Conservation (phyloP, 2,329 filamentous ascomycete genomes). For the Colletotrichum zoysiae region DNA sequence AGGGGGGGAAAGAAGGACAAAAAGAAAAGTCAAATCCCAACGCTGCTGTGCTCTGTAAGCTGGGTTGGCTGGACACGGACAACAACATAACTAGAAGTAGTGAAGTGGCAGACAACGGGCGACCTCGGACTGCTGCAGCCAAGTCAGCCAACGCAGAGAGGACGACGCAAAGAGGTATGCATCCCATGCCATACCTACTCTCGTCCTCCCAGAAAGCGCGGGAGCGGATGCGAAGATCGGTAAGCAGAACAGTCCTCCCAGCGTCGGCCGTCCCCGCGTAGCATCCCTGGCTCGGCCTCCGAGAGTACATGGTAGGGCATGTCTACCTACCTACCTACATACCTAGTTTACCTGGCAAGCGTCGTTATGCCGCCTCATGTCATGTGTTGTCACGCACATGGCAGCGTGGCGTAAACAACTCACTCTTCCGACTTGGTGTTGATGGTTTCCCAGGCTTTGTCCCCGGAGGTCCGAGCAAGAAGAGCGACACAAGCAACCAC, state of each 20-base stretch:
- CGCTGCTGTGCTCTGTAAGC: conserved; percentile 5
- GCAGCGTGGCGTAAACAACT: conserved; percentile 28
- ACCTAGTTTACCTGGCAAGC: conserved; percentile 15
- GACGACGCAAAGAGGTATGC: neutral
- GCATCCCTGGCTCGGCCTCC: conserved; percentile 6
- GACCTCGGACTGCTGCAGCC: conserved; percentile 24
- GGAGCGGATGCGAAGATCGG: conserved; percentile 26
- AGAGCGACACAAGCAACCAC: conserved; percentile 12
- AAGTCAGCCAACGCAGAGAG: conserved; percentile 14
- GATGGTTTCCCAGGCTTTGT: conserved; percentile 6
- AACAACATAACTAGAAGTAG: neutral
- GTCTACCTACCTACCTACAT: neutral
- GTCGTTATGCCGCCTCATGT: conserved; percentile 1
- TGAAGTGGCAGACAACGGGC: conserved; percentile 7
- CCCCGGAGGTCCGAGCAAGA: conserved; percentile 36
- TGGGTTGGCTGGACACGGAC: neutral
- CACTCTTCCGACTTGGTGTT: conserved; percentile 13
- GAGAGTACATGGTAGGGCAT: conserved; percentile 15
- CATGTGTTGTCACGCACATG: conserved; percentile 17
- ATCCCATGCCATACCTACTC: conserved; percentile 10
- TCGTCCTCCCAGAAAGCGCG: neutral
- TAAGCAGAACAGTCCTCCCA: conserved; percentile 19
- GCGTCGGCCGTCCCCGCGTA: conserved; percentile 5
- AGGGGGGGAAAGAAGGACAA: neutral
- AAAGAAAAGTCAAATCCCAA: neutral